Base-by-base conservation (phyloP, 2,329 filamentous ascomycete genomes). In the Didymella segeticola region DNA sequence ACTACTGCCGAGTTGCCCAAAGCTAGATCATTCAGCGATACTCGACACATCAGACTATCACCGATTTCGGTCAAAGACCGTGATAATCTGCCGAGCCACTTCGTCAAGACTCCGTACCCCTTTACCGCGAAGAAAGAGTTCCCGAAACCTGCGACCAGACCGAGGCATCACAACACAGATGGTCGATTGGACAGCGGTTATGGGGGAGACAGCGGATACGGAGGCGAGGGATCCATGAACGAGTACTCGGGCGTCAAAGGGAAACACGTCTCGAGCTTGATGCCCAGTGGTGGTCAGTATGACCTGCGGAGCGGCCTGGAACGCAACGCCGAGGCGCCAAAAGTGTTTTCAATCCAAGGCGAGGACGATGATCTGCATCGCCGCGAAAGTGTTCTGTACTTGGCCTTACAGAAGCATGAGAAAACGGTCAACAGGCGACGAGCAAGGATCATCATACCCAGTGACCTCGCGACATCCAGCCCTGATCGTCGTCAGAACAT, bases 51-150 rank as follows among this genome's bases (percentile, higher is more conserved):
- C 30, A 63, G 51, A 14, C 31, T 65, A 5, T 55, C 61, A 4
- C 61, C 67, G 4, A 46, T 65, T 1, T 53, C 49, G 10, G 60
- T 53, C 5, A 29, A 43, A 17, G 47, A 62, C 17, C 53, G 53
- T 22, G 51, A 67, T 23, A 57, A 67, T 38, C 56, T 67, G 2
- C 63, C 68, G 0, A 43, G 61, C 6, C 63, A 69, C 43, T 69
- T 67, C 42, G 61, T 68, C 37, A 64, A 60, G 20, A 72, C 64
- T 5, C 66, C 66, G 9, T 69, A 72, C 36, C 67, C 63, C 0
- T 69, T 67, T 36, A 60, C 55, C 3, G 52, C 60, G 3, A 66
- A 63, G 34, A 68, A 70, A 29, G 60, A 66, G 23, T 70, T 68
- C 39, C 66, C 64, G 3, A 63, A 64, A 25, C 62, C 62, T 1